Evolutionary conservation across 129 eudicot species (phyloP).

Genomic region (Pulicaria dysenterica): DNA sequence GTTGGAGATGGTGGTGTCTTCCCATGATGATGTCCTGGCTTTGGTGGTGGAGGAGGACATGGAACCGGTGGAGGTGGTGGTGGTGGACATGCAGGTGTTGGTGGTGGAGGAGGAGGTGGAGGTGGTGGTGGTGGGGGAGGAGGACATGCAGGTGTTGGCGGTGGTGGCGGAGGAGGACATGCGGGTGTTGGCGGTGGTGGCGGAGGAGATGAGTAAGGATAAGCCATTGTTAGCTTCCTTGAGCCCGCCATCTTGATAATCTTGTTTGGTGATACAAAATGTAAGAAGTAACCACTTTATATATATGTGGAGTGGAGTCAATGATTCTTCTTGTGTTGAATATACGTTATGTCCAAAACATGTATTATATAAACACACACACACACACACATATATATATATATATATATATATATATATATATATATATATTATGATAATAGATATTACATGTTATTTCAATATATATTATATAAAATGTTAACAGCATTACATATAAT

Average conservation of each 20-base stretch:
- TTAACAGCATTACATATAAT: background rate
- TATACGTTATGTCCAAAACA: conserved; percentile 27
- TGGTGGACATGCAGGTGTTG: conserved; percentile 13
- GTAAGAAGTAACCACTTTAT: conserved; percentile 9
- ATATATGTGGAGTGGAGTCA: conserved; percentile 8
- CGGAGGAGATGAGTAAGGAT: conserved; percentile 53
- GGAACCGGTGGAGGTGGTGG: conserved; percentile 40
- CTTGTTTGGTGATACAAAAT: conserved; percentile 19
- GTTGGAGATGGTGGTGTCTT: conserved; percentile 36
- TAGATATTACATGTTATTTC: background rate
- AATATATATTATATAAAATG: background rate
- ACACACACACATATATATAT: conserved; percentile 9
- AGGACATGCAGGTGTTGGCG: conserved; percentile 34
- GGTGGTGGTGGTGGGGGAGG: conserved; percentile 33
- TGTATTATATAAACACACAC: too few relatives aligned
- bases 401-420: conserved; percentile 2
- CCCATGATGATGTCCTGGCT: conserved; percentile 30
- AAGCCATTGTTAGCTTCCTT: conserved; percentile 36
- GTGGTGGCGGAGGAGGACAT: conserved; percentile 36
- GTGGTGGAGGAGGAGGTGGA: conserved; percentile 30
- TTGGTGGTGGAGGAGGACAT: conserved; percentile 41
- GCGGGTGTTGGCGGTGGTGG: conserved; percentile 43
- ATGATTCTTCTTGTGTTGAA: conserved; percentile 17
- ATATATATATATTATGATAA: background rate
- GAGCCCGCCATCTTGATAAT: conserved; percentile 23